These are phyloP conservation scores for Cystobasidiopsis lactophilus DNA, from an alignment of 768 basidiomycete genomes.

Conservation along the genomic window DNA sequence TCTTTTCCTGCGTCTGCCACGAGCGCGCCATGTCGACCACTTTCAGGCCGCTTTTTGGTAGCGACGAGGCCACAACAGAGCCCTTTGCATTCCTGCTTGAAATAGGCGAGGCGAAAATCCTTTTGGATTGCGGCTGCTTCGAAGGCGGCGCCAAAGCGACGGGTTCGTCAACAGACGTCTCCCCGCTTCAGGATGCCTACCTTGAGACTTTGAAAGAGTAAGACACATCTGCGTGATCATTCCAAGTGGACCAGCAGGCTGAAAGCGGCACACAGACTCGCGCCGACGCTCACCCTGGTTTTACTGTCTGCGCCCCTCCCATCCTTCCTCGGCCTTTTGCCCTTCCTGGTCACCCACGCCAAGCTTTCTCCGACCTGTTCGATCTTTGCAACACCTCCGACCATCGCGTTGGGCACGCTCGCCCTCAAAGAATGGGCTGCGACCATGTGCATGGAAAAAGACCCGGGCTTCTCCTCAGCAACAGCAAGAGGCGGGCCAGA, in stretches of 20 bases:
- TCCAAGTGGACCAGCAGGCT: background rate
- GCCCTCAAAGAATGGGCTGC: conserved; percentile 75
- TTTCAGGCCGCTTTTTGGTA: conserved; percentile 34
- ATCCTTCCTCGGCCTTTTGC: conserved; percentile 69
- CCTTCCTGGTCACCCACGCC: conserved; percentile 56
- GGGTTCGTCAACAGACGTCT: conserved; percentile 30
- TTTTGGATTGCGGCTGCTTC: conserved; percentile 84
- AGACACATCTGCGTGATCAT: conserved; percentile 5
- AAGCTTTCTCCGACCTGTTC: conserved; percentile 67
- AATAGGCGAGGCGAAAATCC: conserved; percentile 76
- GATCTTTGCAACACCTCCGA: conserved; percentile 80
- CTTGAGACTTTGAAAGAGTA: conserved; percentile 24
- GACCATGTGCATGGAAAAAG: conserved; percentile 31
- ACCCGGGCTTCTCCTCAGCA: conserved; percentile 12
- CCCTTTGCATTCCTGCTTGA: conserved; percentile 50
- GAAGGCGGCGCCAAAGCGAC: conserved; percentile 42
- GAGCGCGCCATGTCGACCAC: background rate
- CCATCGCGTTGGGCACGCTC: conserved; percentile 84
- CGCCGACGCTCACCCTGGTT: conserved; percentile 67
- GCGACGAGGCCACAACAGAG: background rate
- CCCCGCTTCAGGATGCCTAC: conserved; percentile 22
- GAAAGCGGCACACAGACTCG: conserved; percentile 31
- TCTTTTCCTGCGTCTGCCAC: no score
- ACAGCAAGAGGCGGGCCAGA: background rate
- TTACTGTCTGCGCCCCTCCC: conserved; percentile 86